Percentiles rank a stretch among this genome's conserved stretches.
Evolutionary conservation across 164 flowering plant genomes (phyloP).

Genomic region (Vitis vinifera): DNA sequence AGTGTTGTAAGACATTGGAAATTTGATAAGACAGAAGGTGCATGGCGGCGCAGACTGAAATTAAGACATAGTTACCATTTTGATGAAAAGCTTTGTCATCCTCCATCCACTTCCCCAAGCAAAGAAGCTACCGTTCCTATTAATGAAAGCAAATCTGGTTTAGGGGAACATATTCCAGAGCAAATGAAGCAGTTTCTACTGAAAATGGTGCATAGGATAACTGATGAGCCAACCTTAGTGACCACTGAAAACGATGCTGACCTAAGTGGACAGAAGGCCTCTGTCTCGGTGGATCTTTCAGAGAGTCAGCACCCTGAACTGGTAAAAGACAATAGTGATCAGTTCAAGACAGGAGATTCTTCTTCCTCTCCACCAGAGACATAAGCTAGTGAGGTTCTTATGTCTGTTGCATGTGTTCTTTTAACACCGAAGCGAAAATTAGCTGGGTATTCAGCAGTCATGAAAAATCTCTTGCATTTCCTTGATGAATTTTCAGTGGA

Average conservation of each 20-base stretch:
- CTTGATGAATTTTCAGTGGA: conserved; percentile 88
- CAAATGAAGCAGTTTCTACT: conserved; percentile 36
- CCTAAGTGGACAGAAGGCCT: conserved; percentile 23
- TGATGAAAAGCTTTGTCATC: no score
- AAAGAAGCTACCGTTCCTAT: no score
- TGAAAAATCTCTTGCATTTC: conserved; percentile 76
- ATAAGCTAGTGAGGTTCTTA: conserved; percentile 80
- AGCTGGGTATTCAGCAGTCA: conserved; percentile 83
- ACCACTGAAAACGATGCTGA: conserved; percentile 49
- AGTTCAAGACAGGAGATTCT: conserved; percentile 56
- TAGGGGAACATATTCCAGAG: no score
- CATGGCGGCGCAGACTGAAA: no score
- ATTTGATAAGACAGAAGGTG: no score
- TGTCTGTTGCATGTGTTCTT: conserved; percentile 75
- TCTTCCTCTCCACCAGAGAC: conserved; percentile 46
- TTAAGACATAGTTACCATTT: no score
- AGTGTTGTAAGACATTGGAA: no score
- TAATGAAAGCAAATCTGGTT: no score
- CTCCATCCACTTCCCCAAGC: no score
- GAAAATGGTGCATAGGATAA: conserved; percentile 77
- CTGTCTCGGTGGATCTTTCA: conserved; percentile 34
- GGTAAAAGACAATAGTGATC: conserved; percentile 38
- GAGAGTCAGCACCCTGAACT: conserved; percentile 40
- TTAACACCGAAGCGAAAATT: conserved; percentile 90
- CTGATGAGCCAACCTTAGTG: conserved; percentile 67